Conservation (phyloP, 371 early-diverging fungal species). For the Dinochytrium kinnereticum region DNA sequence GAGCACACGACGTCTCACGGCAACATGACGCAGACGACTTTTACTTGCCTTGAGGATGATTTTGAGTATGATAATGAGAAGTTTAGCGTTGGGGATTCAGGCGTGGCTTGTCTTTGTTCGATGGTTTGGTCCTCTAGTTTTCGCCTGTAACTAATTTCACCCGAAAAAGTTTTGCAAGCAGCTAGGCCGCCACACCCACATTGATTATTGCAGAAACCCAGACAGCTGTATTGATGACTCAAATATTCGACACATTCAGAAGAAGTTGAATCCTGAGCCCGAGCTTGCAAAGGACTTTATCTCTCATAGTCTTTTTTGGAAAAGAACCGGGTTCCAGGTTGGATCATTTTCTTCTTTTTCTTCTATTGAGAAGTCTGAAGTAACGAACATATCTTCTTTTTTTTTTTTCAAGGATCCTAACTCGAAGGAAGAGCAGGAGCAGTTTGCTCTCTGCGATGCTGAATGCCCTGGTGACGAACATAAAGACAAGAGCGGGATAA, state of each 20-base stretch:
- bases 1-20: conserved; percentile 36
- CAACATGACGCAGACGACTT: conserved; percentile 16
- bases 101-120: background rate
- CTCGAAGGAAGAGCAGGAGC: conserved; percentile 23
- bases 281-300: conserved; percentile 15
- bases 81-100: conserved; percentile 17
- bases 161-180: conserved; percentile 18
- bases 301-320: conserved; percentile 28
- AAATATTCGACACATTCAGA: conserved; percentile 9
- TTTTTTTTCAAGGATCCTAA: conserved; percentile 32
- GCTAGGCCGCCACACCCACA: conserved; percentile 37
- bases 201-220: conserved; percentile 35
- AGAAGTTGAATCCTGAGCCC: conserved; percentile 10
- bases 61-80: conserved; percentile 19
- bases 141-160: too few species aligned
- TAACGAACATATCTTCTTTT: too few species aligned
- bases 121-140: too few species aligned
- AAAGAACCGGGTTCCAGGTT: conserved; percentile 37
- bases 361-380: too few species aligned
- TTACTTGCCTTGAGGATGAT: background rate
- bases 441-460: conserved; percentile 35
- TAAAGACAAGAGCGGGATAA: conserved; percentile 25
- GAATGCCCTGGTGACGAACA: conserved; percentile 40
- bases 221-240: conserved; percentile 13
- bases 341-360: too few species aligned